Percentiles rank a stretch among this genome's conserved stretches.
These are phyloP conservation scores for Russula brevipes DNA, from an alignment of 768 basidiomycete species.

Conservation along the genomic window DNA sequence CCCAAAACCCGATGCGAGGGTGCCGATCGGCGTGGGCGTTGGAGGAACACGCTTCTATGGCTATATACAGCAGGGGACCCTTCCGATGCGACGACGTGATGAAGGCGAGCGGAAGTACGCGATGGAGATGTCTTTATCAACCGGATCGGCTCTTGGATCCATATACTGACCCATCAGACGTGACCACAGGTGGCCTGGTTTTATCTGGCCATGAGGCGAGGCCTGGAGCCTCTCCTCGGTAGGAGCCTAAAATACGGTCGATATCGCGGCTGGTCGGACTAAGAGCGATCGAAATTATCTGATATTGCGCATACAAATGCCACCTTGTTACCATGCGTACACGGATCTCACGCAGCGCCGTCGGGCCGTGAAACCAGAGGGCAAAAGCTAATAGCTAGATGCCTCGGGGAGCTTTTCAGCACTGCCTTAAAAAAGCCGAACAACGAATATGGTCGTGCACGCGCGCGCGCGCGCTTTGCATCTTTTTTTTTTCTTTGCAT, in stretches of 20 bases:
- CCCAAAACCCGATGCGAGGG: slow-evolving; percentile 22
- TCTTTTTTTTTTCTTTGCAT: neutral
- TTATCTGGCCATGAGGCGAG: neutral
- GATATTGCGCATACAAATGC: neutral
- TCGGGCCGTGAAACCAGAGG: neutral
- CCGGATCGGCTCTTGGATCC: neutral
- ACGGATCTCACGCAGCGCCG: neutral
- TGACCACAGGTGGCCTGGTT: neutral
- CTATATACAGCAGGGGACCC: neutral
- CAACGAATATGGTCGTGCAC: neutral
- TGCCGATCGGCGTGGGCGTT: slow-evolving; percentile 18
- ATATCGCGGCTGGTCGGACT: slow-evolving; percentile 4
- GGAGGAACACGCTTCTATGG: slow-evolving; percentile 1
- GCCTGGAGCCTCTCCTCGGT: slow-evolving; percentile 5
- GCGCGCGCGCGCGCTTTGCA: neutral
- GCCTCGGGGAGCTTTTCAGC: neutral
- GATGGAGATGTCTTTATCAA: slow-evolving; percentile 8
- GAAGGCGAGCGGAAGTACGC: neutral
- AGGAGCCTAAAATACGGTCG: neutral
- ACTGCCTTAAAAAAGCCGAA: neutral
- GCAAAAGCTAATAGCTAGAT: slow-evolving; percentile 6
- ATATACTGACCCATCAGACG: neutral
- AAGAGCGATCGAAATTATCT: neutral
- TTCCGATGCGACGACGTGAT: neutral
- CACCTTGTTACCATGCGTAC: neutral